These are phyloP conservation scores for Chenopodium berlandieri DNA, from an alignment of 148 eudicot genomes.

Conservation along the genomic window DNA sequence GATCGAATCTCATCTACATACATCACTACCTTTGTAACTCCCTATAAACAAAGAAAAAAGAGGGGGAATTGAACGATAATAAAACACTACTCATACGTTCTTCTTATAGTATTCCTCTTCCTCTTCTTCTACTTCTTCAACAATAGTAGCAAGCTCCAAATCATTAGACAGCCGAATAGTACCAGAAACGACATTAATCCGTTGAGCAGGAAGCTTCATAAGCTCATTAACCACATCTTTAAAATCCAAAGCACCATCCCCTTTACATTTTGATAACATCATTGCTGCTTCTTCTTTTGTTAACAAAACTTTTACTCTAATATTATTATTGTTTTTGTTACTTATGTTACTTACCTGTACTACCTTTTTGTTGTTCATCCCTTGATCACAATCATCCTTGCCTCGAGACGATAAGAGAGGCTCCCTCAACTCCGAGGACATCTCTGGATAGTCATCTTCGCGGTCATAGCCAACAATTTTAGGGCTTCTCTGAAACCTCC, in stretches of 20 bases:
- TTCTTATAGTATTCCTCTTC: background rate
- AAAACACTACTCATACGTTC: background rate
- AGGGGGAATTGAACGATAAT: background rate
- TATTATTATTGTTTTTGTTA: slow-evolving; percentile 3
- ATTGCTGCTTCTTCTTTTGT: slow-evolving; percentile 50
- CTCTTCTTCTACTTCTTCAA: slow-evolving; percentile 17
- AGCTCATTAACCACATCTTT: slow-evolving; percentile 45
- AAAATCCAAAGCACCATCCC: slow-evolving; percentile 41
- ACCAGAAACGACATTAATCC: slow-evolving; percentile 27
- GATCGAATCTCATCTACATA: background rate
- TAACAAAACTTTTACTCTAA: slow-evolving; percentile 47
- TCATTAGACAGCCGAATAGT: background rate
- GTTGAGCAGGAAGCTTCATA: slow-evolving; percentile 34
- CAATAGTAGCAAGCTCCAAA: slow-evolving; percentile 15
- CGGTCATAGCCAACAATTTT: slow-evolving; percentile 10
- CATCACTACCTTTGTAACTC: background rate
- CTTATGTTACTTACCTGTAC: too few relatives aligned
- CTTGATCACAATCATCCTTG: background rate
- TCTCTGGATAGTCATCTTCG: background rate
- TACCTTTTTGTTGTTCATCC: background rate
- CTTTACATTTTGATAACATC: slow-evolving; percentile 41
- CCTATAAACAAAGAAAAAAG: background rate
- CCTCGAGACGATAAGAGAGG: slow-evolving; percentile 11
- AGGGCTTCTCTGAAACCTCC: slow-evolving; percentile 27
- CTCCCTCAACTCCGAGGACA: slow-evolving; percentile 1